Percentiles rank a stretch among this genome's conserved stretches.
Conservation (phyloP, 2,329 filamentous ascomycete genomes). For the Lasiodiplodia gonubiensis region DNA sequence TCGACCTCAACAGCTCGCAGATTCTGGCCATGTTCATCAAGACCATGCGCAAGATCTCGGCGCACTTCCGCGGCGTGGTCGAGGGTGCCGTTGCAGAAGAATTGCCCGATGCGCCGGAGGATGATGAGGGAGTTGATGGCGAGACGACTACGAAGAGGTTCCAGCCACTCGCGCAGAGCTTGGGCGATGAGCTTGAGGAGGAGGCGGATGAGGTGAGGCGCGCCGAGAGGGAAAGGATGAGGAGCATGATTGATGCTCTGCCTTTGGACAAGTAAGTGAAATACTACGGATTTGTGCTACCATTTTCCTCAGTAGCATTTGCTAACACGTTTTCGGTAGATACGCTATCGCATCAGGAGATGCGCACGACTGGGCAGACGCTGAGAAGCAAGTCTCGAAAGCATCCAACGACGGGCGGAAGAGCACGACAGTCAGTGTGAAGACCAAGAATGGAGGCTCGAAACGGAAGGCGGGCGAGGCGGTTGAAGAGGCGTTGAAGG, state of each 20-base stretch:
- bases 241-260: constrained; percentile 86
- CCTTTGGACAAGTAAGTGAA: constrained; percentile 79
- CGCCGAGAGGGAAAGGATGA: constrained; percentile 77
- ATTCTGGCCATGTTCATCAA: constrained; percentile 97
- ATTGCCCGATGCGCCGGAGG: constrained; percentile 52
- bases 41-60: constrained; percentile 84
- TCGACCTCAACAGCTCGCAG: constrained; percentile 75
- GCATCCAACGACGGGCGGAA: constrained; percentile 59
- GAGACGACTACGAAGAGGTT: constrained; percentile 66
- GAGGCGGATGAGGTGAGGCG: constrained; percentile 77
- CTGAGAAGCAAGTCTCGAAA: constrained; percentile 72
- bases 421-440: constrained; percentile 77
- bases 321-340: constrained; percentile 33
- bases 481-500: constrained; percentile 54
- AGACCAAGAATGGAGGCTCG: constrained; percentile 65
- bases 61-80: constrained; percentile 76
- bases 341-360: constrained; percentile 56
- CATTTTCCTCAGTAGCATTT: not conserved
- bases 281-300: not conserved
- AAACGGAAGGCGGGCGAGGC: constrained; percentile 75
- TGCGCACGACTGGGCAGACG: constrained; percentile 61
- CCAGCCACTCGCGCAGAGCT: constrained; percentile 69
- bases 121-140: constrained; percentile 69
- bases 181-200: constrained; percentile 84
- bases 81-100: constrained; percentile 66